Evolutionary conservation across 176 grass and related monocot species (phyloP).

Genomic region (Rhynchospora breviuscula): DNA sequence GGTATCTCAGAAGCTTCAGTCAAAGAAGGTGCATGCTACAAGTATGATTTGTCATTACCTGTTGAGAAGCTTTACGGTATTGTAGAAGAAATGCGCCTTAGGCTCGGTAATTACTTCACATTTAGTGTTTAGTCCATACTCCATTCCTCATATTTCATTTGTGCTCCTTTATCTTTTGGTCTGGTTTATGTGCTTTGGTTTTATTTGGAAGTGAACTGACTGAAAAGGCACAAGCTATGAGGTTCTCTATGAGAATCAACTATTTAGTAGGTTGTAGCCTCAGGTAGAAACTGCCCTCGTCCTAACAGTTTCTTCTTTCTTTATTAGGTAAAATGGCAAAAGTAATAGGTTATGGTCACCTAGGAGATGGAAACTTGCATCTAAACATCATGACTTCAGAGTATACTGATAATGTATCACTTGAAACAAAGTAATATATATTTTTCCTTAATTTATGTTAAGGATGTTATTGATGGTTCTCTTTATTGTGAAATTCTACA

Average conservation of each 20-base stretch:
- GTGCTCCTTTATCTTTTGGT: not conserved
- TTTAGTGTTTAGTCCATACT: not conserved
- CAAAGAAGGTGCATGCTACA: conserved; percentile 86
- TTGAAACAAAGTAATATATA: conserved; percentile 1
- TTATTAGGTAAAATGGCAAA: conserved; percentile 46
- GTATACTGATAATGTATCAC: conserved; percentile 61
- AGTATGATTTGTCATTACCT: conserved; percentile 85
- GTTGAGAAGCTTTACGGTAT: conserved; percentile 78
- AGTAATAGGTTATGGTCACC: conserved; percentile 84
- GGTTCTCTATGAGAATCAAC: not conserved
- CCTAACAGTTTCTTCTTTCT: conserved; percentile 9
- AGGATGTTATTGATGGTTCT: conserved; percentile 21
- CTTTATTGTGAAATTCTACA: conserved; percentile 40
- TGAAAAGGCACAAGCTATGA: not conserved
- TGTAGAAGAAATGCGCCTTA: conserved; percentile 80
- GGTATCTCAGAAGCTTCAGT: conserved; percentile 90
- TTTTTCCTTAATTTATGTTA: conserved; percentile 9
- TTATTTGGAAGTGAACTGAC: not conserved
- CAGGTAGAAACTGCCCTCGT: not conserved
- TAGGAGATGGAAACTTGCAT: conserved; percentile 96
- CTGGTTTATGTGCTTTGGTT: not conserved
- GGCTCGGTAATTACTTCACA: conserved; percentile 53
- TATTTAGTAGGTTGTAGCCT: not conserved
- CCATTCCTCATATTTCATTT: not conserved
- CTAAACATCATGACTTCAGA: conserved; percentile 68